Evolutionary conservation across 129 eudicot species (phyloP).

Genomic region (Tagetes erecta): DNA sequence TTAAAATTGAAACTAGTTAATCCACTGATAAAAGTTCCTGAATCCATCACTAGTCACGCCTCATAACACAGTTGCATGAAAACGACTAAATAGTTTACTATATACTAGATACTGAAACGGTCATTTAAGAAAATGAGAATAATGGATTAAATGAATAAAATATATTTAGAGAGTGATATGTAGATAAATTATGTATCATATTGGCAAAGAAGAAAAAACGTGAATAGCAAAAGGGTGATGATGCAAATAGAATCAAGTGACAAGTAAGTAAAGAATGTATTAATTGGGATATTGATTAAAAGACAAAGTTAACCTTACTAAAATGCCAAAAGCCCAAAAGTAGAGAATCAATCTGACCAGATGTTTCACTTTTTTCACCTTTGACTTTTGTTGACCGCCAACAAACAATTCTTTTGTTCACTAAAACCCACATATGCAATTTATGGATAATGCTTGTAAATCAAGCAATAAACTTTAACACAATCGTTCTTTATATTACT

Average conservation of each 20-base stretch:
- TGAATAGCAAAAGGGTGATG: constrained; percentile 31
- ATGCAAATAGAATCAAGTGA: constrained; percentile 38
- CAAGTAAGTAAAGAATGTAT: constrained; percentile 36
- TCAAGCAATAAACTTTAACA: constrained; percentile 42
- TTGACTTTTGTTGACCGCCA: constrained; percentile 41
- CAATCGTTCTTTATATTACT: constrained; percentile 32
- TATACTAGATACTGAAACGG: no score
- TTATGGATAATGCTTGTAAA: constrained; percentile 39
- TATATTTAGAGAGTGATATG: neutral
- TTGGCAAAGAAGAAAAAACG: neutral
- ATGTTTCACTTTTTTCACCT: constrained; percentile 34
- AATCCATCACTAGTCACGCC: no score
- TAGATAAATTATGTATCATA: neutral
- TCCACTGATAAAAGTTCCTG: no score
- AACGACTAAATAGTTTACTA: no score
- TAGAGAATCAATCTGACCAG: constrained; percentile 39
- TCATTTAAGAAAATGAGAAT: no score
- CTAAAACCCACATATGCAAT: constrained; percentile 31
- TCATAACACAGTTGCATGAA: no score
- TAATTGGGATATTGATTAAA: constrained; percentile 22
- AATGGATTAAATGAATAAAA: no score
- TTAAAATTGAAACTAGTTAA: no score
- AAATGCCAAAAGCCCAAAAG: constrained; percentile 33
- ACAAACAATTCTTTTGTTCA: constrained; percentile 33
- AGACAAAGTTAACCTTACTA: constrained; percentile 22